Evolutionary conservation across 2,329 filamentous ascomycete species (phyloP), one percentile per base, ranked within the genome.

Genomic region (Microsporum ferrugineum): DNA sequence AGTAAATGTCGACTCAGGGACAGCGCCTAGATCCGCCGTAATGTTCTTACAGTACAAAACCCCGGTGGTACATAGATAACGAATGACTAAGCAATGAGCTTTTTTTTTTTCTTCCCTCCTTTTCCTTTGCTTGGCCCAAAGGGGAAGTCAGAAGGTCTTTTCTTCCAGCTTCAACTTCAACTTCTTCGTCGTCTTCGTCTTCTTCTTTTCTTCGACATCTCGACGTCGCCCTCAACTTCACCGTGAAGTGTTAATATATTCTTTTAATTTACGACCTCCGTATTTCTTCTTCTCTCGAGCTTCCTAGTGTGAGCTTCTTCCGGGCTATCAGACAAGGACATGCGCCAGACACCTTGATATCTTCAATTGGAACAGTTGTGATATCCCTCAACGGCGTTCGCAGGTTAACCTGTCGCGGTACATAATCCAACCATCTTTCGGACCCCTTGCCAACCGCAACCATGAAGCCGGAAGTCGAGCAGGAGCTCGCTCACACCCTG

Each of bases 391-490:
- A 14, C 34, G 2, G n/a, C 10, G 10, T 6, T n/a, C n/a, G 39
- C 34, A 38, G 29, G 12, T 6, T 10, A n/a, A 31, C 31, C 38
- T 17, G n/a, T 57, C 33, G 29, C 33, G 14, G 12, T 56, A 36
- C 31, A 36, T 43, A 43, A n/a, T 41, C 17, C 12, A 5, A n/a
- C 39, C 14, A 43, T 43, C 17, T n/a, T 17, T 7, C 14, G 7
- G n/a, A 43, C 27, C 34, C 33, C 55, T 27, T 38, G 14, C 53
- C 34, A 29, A 5, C 31, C 29, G 14, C 63, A 79, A 87, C 71
- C 70, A 97, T 97, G 92, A 89, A 89, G 82, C 94, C 94, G 76
- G 94, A 99, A 84, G 83, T 97, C 77, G 92, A 99, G 86, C 94
- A 99, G 79, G 94, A 99, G 82, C 89, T 99, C 77, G 88, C 94